Evolutionary conservation across 2,329 filamentous ascomycete species (phyloP).

Genomic region (Fusarium oligoseptatum): DNA sequence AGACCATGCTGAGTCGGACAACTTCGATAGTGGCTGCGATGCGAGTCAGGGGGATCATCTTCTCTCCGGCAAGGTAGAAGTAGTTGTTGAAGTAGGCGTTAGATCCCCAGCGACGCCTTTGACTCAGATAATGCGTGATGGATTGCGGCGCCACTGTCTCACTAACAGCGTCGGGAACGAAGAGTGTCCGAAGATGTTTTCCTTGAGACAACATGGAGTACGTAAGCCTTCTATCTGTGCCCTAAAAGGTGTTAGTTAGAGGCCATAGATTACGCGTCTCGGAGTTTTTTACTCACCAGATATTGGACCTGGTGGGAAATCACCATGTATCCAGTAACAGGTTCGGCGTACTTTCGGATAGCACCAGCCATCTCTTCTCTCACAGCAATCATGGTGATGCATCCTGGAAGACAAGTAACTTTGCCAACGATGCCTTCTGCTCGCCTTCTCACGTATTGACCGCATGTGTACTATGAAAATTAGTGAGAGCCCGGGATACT

Average conservation of each 20-base stretch:
- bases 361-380: slow-evolving; percentile 41
- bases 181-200: slow-evolving; percentile 43
- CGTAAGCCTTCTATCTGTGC: slow-evolving; percentile 38
- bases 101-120: slow-evolving; percentile 51
- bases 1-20: slow-evolving; percentile 49
- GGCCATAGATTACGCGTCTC: background rate
- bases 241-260: slow-evolving; percentile 18
- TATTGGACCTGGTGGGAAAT: slow-evolving; percentile 42
- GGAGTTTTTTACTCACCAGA: slow-evolving; percentile 22
- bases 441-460: slow-evolving; percentile 37
- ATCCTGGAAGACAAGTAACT: slow-evolving; percentile 39
- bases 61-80: slow-evolving; percentile 50
- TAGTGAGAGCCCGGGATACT: fast-evolving
- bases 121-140: slow-evolving; percentile 51
- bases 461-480: slow-evolving; percentile 31
- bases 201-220: slow-evolving; percentile 43
- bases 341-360: slow-evolving; percentile 39
- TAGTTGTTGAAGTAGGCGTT: slow-evolving; percentile 55
- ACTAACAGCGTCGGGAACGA: slow-evolving; percentile 50
- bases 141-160: slow-evolving; percentile 52
- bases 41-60: slow-evolving; percentile 56
- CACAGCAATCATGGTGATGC: slow-evolving; percentile 42
- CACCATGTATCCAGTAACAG: slow-evolving; percentile 33
- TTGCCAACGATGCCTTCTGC: slow-evolving; percentile 36
- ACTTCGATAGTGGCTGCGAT: slow-evolving; percentile 50